Conservation (phyloP, 257 asterid species). For the Linderniella brevidens region DNA sequence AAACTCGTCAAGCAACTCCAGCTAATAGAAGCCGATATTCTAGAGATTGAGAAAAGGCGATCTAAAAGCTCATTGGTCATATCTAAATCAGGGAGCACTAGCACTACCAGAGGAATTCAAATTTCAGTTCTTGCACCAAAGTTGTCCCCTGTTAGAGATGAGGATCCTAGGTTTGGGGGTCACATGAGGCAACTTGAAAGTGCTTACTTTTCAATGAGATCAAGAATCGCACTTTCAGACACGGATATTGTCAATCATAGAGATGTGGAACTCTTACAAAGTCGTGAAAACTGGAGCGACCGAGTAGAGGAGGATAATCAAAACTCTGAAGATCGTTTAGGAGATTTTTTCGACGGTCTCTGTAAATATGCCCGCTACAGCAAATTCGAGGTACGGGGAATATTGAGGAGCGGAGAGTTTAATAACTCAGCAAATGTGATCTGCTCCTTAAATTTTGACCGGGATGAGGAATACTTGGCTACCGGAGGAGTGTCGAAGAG, state of each 20-base stretch:
- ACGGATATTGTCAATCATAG: conserved; percentile 20
- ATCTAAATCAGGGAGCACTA: conserved; percentile 17
- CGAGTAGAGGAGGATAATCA: conserved; percentile 23
- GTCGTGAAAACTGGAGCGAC: conserved; percentile 26
- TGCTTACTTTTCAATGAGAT: conserved; percentile 77
- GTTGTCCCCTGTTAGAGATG: conserved; percentile 21
- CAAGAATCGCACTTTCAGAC: conserved; percentile 37
- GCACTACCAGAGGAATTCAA: conserved; percentile 15
- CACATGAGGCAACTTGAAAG: conserved; percentile 61
- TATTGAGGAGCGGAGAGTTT: conserved; percentile 60
- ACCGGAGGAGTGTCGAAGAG: conserved; percentile 91
- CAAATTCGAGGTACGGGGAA: conserved; percentile 46
- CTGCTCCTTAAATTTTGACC: conserved; percentile 86
- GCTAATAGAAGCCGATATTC: conserved; percentile 63
- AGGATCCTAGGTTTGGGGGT: conserved; percentile 32
- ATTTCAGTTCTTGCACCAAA: too few relatives aligned
- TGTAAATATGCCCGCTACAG: conserved; percentile 89
- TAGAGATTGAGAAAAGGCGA: conserved; percentile 57
- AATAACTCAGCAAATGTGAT: conserved; percentile 71
- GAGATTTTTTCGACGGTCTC: conserved; percentile 63
- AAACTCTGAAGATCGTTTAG: conserved; percentile 39
- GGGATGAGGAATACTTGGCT: conserved; percentile 87
- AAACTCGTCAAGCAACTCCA: conserved; percentile 47
- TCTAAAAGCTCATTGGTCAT: conserved; percentile 18
- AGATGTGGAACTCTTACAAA: conserved; percentile 34